Evolutionary conservation across 1,284 basidiomycete species (phyloP).

Genomic region (Rhodotorula sp.): DNA sequence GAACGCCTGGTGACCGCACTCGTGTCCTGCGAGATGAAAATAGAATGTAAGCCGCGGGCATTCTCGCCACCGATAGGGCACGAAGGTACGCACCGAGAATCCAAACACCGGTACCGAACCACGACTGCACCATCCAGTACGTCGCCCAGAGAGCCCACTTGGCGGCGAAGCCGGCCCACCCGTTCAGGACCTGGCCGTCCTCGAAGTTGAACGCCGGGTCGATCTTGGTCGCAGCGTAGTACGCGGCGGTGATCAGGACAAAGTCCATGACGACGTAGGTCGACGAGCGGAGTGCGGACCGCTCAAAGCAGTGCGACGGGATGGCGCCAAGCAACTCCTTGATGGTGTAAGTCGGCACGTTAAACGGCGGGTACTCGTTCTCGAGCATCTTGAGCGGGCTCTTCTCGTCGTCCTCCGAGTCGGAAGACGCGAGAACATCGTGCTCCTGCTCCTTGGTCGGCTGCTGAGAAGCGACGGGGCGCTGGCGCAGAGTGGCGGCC

Average conservation of each 20-base stretch:
- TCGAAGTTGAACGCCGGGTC: slow-evolving; percentile 61
- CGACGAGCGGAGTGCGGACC: slow-evolving; percentile 80
- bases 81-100: slow-evolving; percentile 22
- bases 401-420: slow-evolving; percentile 23
- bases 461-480: slow-evolving; percentile 4
- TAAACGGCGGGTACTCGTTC: slow-evolving; percentile 26
- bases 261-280: slow-evolving; percentile 78
- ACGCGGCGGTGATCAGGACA: slow-evolving; percentile 65
- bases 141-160: slow-evolving; percentile 72
- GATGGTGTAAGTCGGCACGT: slow-evolving; percentile 26
- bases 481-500: slow-evolving; percentile 27
- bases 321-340: slow-evolving; percentile 41
- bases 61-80: neutral
- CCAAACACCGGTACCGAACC: slow-evolving; percentile 70
- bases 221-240: slow-evolving; percentile 67
- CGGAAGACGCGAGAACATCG: slow-evolving; percentile 30
- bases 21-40: slow-evolving; percentile 26
- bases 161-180: slow-evolving; percentile 53
- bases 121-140: slow-evolving; percentile 79
- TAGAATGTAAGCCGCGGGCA: neutral
- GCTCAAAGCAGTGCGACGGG: slow-evolving; percentile 77
- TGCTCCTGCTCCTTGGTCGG: slow-evolving; percentile 18
- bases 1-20: slow-evolving; percentile 85
- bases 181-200: slow-evolving; percentile 38
- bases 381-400: slow-evolving; percentile 25